Conservation (phyloP, 805 yeast species). For the Candida palmyrensis region DNA sequence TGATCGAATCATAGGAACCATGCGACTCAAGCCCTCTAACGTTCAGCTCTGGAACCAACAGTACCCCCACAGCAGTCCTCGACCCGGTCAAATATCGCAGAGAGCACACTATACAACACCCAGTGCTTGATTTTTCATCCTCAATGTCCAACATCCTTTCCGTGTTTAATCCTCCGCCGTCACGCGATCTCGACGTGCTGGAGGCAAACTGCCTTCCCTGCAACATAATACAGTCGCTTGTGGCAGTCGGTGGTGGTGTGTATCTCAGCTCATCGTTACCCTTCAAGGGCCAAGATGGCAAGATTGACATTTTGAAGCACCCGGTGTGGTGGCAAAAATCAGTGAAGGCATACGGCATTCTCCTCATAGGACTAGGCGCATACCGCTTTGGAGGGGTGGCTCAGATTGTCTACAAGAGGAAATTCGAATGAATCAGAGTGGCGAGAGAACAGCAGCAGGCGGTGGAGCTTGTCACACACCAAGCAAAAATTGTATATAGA, state of each 20-base stretch:
- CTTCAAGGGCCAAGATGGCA: slow-evolving; percentile 27
- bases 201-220: slow-evolving; percentile 32
- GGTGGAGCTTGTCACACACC: no score
- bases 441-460: background rate
- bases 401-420: slow-evolving; percentile 13
- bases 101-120: no score
- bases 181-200: slow-evolving; percentile 17
- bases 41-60: no score
- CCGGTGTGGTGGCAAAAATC: slow-evolving; percentile 38
- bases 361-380: slow-evolving; percentile 31
- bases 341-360: slow-evolving; percentile 27
- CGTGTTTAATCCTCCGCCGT: slow-evolving; percentile 32
- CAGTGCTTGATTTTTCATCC: no score
- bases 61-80: no score
- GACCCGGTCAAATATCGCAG: no score
- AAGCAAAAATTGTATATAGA: no score
- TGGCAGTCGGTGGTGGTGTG: slow-evolving; percentile 28
- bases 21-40: no score
- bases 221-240: slow-evolving; percentile 30
- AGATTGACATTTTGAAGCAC: slow-evolving; percentile 26
- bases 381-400: slow-evolving; percentile 29
- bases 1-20: no score
- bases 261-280: slow-evolving; percentile 23
- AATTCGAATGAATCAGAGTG: slow-evolving; percentile 1
- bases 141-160: slow-evolving; percentile 30